Evolutionary conservation across 2,329 filamentous ascomycete species (phyloP).

Genomic region (Aspergillus udagawae): DNA sequence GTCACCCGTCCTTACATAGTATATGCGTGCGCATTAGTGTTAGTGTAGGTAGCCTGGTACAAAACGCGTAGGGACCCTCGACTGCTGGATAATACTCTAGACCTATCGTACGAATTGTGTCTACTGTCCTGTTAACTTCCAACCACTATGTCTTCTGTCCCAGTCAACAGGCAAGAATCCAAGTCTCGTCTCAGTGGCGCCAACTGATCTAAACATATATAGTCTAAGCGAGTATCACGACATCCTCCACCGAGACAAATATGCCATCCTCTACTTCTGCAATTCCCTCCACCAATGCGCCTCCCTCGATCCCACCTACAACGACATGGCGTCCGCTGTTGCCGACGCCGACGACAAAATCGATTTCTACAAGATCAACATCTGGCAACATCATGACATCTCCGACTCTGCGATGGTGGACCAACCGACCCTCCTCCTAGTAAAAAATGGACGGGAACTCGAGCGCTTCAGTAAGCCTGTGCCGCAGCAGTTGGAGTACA

Average conservation of each 20-base stretch:
- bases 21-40: background rate
- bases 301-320: background rate
- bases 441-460: background rate
- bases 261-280: background rate
- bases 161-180: background rate
- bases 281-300: background rate
- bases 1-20: background rate
- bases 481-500: background rate
- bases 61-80: background rate
- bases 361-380: background rate
- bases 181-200: background rate
- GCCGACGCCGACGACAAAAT: background rate
- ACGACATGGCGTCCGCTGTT: background rate
- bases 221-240: background rate
- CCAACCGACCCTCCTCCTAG: background rate
- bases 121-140: background rate
- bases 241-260: background rate
- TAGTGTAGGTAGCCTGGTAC: background rate
- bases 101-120: background rate
- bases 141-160: background rate
- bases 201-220: background rate
- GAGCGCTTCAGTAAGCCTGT: background rate
- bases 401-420: background rate
- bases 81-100: background rate
- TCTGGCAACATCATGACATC: background rate